Base-by-base conservation (phyloP, 768 basidiomycete genomes). In the Nidularia pulvinata region DNA sequence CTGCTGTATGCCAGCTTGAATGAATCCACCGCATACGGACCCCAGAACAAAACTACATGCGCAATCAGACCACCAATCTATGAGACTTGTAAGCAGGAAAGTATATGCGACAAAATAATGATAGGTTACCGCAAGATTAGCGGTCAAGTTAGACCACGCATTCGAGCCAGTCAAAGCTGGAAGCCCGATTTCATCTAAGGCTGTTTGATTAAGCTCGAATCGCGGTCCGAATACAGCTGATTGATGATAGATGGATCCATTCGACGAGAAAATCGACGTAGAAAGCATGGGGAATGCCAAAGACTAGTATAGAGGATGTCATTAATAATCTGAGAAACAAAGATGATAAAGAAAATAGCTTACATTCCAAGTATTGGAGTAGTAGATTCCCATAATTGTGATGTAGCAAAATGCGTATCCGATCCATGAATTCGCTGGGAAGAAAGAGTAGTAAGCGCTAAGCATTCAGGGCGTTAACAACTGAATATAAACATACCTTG, bases 1-100 rank as follows among this genome's bases (percentile, higher is more conserved):
- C 73, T 74, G 19, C 61, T 57, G 36, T 73, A 69, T 1, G 78
- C 77, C 42, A 78, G 71, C 56, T 73, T 80, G 68, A 85, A 81
- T 0, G 81, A 79, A 1, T 77, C 69, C 1, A 65, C 57, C 2
- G 81, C 76, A 58, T 80, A 77, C 9, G 72, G 69, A 7, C 83
- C 77, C 82, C 83, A 84, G 69, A 86, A 86, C 33, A 84, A 67
- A 22, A 81, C 33, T 33, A 72, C 74, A 61, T 85, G 84, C 1
- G 81, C 76, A 49, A 87, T 73, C 34, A 87, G 68, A 19, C 80
- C 82, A 16, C 85, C 85, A 54, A 86, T 84, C 79, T 84, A 64
- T 9, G 1, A 30, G 4, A 11, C 7, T 5, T 25, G 19, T 25
- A 5, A 36, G 13, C 16, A 22, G 39, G 11, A 30, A 30, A 9